These are phyloP conservation scores for Fusarium irregulare DNA, from an alignment of 2,329 filamentous ascomycete species.

Conservation along the genomic window DNA sequence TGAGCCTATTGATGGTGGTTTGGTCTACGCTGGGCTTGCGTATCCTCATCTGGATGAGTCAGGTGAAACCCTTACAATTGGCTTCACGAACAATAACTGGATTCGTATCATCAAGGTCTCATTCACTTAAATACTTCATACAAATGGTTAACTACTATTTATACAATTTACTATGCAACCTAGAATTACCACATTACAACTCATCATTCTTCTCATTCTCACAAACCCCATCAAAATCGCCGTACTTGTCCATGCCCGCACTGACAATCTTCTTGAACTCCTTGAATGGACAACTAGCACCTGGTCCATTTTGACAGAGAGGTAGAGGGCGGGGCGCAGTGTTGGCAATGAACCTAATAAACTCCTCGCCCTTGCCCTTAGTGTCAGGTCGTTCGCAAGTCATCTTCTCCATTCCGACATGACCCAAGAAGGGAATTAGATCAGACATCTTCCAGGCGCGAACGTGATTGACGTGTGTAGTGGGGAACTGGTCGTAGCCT, in stretches of 20 bases:
- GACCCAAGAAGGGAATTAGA: constrained; percentile 37
- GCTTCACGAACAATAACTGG: constrained; percentile 55
- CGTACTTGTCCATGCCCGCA: constrained; percentile 37
- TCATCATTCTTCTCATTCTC: constrained; percentile 34
- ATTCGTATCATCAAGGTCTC: constrained; percentile 51
- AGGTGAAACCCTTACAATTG: constrained; percentile 52
- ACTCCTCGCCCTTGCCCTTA: constrained; percentile 26
- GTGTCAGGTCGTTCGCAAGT: constrained; percentile 19
- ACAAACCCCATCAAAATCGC: constrained; percentile 39
- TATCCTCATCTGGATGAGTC: constrained; percentile 54
- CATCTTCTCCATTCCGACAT: constrained; percentile 45
- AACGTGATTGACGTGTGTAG: constrained; percentile 38
- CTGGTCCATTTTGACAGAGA: constrained; percentile 34
- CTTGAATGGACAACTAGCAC: constrained; percentile 38
- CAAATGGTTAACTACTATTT: rapidly evolving
- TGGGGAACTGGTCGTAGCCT: constrained; percentile 39
- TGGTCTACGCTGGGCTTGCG: constrained; percentile 53
- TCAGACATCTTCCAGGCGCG: constrained; percentile 45
- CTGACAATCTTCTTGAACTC: constrained; percentile 37
- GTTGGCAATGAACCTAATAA: constrained; percentile 41
- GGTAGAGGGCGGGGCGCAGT: constrained; percentile 40
- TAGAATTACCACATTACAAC: constrained; percentile 3
- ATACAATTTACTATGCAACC: not conserved
- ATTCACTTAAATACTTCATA: not conserved
- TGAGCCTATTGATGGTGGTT: constrained; percentile 46